A percentile compares a stretch with the other conserved stretches of the same genome.
Conservation (phyloP, 768 basidiomycete species). For the Hemileccinum rubropunctum region DNA sequence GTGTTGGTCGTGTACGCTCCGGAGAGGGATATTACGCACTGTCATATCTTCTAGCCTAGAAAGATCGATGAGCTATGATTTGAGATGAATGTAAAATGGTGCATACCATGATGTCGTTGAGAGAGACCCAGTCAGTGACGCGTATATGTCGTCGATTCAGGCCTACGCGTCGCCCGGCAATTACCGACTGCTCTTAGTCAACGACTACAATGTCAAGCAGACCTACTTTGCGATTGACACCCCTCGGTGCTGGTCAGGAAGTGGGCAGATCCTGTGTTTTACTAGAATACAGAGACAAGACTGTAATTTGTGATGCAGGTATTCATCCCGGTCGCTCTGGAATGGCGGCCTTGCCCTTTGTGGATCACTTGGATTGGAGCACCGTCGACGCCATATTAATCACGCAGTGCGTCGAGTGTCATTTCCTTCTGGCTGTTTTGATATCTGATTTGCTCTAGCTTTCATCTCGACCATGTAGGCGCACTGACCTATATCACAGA, state of each 20-base stretch:
- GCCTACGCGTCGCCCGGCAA: constrained; percentile 28
- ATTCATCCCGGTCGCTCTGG: constrained; percentile 92
- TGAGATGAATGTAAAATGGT: neutral
- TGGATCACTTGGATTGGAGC: constrained; percentile 96
- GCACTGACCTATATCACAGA: constrained; percentile 95
- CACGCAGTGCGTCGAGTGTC: constrained; percentile 70
- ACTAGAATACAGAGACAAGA: constrained; percentile 84
- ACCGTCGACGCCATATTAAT: constrained; percentile 92
- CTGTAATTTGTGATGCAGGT: constrained; percentile 93
- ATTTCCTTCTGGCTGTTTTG: neutral
- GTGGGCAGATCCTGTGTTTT: constrained; percentile 96
- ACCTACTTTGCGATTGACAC: constrained; percentile 72
- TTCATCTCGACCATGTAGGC: constrained; percentile 96
- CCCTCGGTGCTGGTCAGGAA: constrained; percentile 95
- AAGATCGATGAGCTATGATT: neutral
- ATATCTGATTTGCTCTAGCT: constrained; percentile 45
- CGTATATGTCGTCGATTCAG: constrained; percentile 11
- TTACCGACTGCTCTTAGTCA: constrained; percentile 9
- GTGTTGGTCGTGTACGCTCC: constrained; percentile 18
- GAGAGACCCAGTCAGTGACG: constrained; percentile 20
- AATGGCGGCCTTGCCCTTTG: constrained; percentile 90
- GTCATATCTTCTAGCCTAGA: constrained; percentile 89
- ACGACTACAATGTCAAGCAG: constrained; percentile 42
- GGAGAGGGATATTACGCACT: constrained; percentile 53
- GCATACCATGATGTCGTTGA: constrained; percentile 48